These are phyloP conservation scores for Striga asiatica DNA, from an alignment of 257 asterid genomes.

Conservation along the genomic window DNA sequence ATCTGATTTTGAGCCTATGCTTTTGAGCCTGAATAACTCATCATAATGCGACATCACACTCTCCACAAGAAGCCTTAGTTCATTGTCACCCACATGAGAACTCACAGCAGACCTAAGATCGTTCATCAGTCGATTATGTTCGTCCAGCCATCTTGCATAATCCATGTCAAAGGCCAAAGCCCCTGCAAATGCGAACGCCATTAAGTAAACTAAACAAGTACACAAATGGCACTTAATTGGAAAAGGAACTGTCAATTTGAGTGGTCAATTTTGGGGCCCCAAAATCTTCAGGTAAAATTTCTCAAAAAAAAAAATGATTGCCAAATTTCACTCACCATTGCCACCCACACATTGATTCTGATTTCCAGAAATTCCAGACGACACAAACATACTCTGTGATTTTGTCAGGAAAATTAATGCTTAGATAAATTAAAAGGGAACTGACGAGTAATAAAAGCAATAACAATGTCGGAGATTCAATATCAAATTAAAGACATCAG, in stretches of 20 bases:
- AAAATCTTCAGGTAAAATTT: neutral
- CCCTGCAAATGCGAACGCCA: slow-evolving; percentile 21
- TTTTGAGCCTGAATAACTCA: slow-evolving; percentile 57
- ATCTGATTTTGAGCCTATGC: slow-evolving; percentile 52
- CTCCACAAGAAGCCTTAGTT: slow-evolving; percentile 57
- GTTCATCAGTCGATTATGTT: slow-evolving; percentile 48
- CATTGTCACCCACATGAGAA: slow-evolving; percentile 47
- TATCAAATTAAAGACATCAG: neutral
- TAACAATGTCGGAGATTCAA: neutral
- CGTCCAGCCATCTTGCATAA: slow-evolving; percentile 82
- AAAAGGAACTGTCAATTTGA: too few species aligned
- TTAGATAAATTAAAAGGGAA: neutral
- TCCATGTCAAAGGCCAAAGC: slow-evolving; percentile 73
- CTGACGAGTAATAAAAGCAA: neutral
- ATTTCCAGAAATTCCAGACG: slow-evolving; percentile 38
- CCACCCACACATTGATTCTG: slow-evolving; percentile 39
- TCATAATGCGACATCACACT: slow-evolving; percentile 80
- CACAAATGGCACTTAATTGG: neutral
- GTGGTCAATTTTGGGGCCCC: neutral
- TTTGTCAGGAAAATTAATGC: neutral
- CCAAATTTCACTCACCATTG: slow-evolving; percentile 44
- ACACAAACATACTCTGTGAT: slow-evolving; percentile 35
- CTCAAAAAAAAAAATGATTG: too few species aligned
- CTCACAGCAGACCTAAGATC: slow-evolving; percentile 68
- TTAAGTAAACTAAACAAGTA: neutral